Base-by-base conservation (phyloP, 169 alveolate species). In the Plasmodium cynomolgi region DNA sequence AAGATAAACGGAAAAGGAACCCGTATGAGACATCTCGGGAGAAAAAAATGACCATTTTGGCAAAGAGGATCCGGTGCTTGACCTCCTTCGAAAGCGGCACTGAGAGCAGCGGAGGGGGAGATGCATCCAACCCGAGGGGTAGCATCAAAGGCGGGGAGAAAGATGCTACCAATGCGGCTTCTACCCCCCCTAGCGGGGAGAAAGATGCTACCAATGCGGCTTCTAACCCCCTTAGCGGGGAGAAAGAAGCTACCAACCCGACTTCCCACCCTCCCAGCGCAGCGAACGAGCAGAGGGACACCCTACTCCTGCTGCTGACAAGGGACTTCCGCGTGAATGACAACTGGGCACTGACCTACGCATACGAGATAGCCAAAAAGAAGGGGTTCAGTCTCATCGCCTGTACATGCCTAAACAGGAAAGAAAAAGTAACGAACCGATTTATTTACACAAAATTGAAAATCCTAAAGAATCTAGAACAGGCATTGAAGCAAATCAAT, bases 381-480 rank as follows among this genome's bases (percentile, higher is more conserved):
- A 77, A 88, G 72, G 82, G 73, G 72, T 3, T 50, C 33, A 26
- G 47, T 20, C 74, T 88, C 44, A 58, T 58, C 41, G 94, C 94
- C 29, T 88, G 94, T 41, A 88, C 91, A 39, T 88, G 72, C 44
- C 29, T 88, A 39, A 74, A 88, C 50, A 88, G 94, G 82, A 88
- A 88, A 44, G 94, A 88, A 88, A 20, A 58, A 41, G 41, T 58
- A 56, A 80, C 94, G 20, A 31, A 68, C 37, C 62, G 94, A 74
- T 68, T 80, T 39, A 88, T 88, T 26, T 37, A 88, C 47, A 80
- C 83, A 39, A 93, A 90, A 47, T 56, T 81, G 79, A 86, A 83
- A 20, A 93, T 92, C 6, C 62, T 93, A 15, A 82, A 93, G 29
- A 88, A 93, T 29, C 54, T 95, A 58, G 96, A 91, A 26, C 33